Evolutionary conservation across 2,329 filamentous ascomycete species (phyloP).

Genomic region (Aschersonia sp.): DNA sequence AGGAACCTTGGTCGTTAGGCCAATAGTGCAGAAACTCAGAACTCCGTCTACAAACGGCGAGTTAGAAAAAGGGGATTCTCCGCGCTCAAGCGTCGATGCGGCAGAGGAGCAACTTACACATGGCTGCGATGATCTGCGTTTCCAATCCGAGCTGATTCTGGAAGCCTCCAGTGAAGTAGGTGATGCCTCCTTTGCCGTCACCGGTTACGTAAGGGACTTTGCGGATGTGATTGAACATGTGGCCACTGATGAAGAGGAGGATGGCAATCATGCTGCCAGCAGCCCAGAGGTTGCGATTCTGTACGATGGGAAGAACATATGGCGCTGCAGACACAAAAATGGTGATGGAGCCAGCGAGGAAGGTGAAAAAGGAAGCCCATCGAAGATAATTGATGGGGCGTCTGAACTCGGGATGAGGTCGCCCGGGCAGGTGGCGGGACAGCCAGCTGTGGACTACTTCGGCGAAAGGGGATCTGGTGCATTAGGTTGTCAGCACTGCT

Average conservation of each 20-base stretch:
- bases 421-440: constrained; percentile 59
- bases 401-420: constrained; percentile 62
- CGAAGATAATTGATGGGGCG: constrained; percentile 81
- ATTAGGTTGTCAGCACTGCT: background rate
- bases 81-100: background rate
- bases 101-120: constrained; percentile 51
- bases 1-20: constrained; percentile 86
- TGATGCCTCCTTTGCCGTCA: constrained; percentile 73
- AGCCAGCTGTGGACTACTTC: constrained; percentile 73
- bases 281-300: constrained; percentile 90
- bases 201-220: constrained; percentile 86
- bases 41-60: constrained; percentile 40
- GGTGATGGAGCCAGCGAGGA: constrained; percentile 56
- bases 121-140: constrained; percentile 84
- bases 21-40: constrained; percentile 79
- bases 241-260: constrained; percentile 84
- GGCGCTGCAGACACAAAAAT: constrained; percentile 58
- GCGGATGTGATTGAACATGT: constrained; percentile 99
- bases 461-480: constrained; percentile 51
- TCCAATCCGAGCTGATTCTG: constrained; percentile 89
- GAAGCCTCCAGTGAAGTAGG: constrained; percentile 83
- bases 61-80: constrained; percentile 8
- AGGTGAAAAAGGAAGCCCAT: constrained; percentile 52
- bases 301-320: constrained; percentile 67
- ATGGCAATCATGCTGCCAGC: constrained; percentile 78